Conservation (phyloP, 2,329 filamentous ascomycete species). For the Nemania sp. region DNA sequence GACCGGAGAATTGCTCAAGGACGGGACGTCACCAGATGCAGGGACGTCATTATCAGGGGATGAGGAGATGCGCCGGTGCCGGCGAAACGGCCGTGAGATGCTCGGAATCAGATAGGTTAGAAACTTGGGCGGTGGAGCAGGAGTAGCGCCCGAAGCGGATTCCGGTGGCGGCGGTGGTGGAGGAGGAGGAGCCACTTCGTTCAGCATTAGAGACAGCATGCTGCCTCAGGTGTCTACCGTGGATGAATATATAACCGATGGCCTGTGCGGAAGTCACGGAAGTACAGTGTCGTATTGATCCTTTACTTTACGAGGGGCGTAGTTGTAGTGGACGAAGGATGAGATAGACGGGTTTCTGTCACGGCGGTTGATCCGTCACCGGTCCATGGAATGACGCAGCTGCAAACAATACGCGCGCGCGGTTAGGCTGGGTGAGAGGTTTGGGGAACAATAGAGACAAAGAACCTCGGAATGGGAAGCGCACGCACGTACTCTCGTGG, state of each 20-base stretch:
- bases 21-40: constrained; percentile 38
- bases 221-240: not conserved
- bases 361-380: no score
- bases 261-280: not conserved
- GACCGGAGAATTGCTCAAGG: constrained; percentile 44
- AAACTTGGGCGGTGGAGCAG: constrained; percentile 46
- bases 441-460: no score
- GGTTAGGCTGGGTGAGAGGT: no score
- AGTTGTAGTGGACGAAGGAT: no score
- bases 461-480: no score
- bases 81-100: constrained; percentile 53
- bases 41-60: constrained; percentile 36
- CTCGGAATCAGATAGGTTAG: constrained; percentile 58
- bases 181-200: constrained; percentile 29
- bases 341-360: no score
- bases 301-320: no score
- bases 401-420: no score
- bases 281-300: no score
- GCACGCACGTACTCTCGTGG: no score
- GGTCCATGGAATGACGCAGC: no score
- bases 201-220: constrained; percentile 39
- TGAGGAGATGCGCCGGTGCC: constrained; percentile 44
- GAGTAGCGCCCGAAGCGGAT: not conserved
- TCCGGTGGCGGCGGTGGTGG: constrained; percentile 9
- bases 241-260: not conserved